Evolutionary conservation across 2,329 filamentous ascomycete species (phyloP), one percentile per base, ranked within the genome.

Genomic region (Aureobasidium sp.): DNA sequence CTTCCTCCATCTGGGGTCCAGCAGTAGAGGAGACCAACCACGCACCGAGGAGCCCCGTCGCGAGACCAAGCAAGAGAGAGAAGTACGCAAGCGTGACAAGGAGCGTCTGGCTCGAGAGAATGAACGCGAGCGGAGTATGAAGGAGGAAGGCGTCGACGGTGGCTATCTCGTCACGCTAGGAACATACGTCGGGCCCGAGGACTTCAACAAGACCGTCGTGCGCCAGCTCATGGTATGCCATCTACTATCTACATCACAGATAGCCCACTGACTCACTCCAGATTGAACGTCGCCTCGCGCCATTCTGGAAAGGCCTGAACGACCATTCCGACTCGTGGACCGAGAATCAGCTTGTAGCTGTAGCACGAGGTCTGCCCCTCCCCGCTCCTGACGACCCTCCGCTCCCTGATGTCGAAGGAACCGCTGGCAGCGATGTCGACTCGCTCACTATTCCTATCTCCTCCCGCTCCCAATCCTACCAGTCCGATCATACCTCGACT

Each of bases 151-250:
- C 73, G 89, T 97, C 3, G 94, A 99, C 74, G 94, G 94, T 25
- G 94, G 94, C 27, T 99, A 87, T 76, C 78, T 99, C 51, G 94
- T 99, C 36, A 99, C 94, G 0, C 84, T 96, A 71, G 94, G 94
- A 39, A 90, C 92, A 54, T 99, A 99, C 71, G 93, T 90, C 27
- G 92, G 93, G 0, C 79, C 85, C 0, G 94, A 99, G 75, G 94
- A 99, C 75, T 99, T 93, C 73, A 96, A 85, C 79, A 97, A 97
- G 74, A 78, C 83, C 21, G 79, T 90, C 51, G 93, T 97, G 61
- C 85, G 94, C 67, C 92, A 96, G 73, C 78, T 99, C 61, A 93
- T 94, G 87, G 91, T 96, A 81, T 70, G 77, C 21, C 10, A 7
- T 47, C 5, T 34, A 8, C 3, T 34, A 13, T 30, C 34, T 2